Evolutionary conservation across 1,284 basidiomycete genomes (phyloP).

Genomic region (Athelia psychrophila): DNA sequence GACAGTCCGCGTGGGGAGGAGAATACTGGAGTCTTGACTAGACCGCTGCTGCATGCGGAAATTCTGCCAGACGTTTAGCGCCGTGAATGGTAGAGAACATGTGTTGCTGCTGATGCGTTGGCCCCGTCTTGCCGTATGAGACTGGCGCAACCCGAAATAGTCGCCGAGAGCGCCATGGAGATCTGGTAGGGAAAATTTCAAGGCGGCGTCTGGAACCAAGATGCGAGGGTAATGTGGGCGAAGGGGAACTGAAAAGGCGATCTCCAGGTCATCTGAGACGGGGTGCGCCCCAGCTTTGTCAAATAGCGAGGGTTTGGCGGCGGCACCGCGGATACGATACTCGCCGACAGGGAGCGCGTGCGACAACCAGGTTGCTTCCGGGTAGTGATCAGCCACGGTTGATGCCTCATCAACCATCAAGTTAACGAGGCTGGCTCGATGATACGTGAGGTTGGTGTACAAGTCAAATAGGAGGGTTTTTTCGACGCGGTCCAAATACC

Average conservation of each 20-base stretch:
- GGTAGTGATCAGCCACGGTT: background rate
- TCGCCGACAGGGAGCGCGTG: background rate
- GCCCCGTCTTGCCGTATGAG: background rate
- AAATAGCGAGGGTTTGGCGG: background rate
- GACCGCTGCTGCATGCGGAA: constrained; percentile 1
- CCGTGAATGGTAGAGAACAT: background rate
- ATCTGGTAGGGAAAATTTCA: background rate
- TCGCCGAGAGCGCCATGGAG: background rate
- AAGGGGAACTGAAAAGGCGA: background rate
- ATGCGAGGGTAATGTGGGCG: background rate
- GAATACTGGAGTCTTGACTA: too few relatives aligned
- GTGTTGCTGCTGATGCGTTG: background rate
- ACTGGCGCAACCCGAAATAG: background rate
- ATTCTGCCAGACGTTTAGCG: background rate
- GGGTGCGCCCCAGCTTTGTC: background rate
- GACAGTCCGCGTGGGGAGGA: background rate
- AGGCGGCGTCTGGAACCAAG: background rate
- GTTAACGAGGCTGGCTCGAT: background rate
- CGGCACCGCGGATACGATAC: background rate
- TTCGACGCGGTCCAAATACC: background rate
- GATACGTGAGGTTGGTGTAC: background rate
- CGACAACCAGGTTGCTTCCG: background rate
- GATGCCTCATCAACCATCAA: background rate
- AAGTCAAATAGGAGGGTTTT: background rate
- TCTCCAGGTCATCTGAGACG: background rate